A percentile compares a stretch with the other conserved stretches of the same genome.
These are phyloP conservation scores for Biscogniauxia mediterranea DNA, from an alignment of 2,329 filamentous ascomycete genomes.

Conservation along the genomic window DNA sequence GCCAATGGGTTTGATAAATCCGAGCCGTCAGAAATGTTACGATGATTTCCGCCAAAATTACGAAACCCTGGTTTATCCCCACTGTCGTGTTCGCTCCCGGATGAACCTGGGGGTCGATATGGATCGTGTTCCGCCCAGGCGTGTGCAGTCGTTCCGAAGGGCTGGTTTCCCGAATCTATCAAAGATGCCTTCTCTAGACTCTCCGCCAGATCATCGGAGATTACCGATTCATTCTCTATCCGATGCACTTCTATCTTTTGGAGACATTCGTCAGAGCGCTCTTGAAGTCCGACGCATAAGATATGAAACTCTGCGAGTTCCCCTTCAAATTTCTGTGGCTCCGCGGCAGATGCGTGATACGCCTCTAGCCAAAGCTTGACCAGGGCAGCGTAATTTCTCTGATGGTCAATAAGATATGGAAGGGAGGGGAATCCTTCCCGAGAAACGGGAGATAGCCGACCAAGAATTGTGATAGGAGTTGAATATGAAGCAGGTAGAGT, in stretches of 20 bases:
- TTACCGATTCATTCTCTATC: conserved; percentile 35
- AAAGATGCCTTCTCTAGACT: conserved; percentile 45
- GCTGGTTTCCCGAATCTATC: conserved; percentile 36
- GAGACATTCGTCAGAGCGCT: conserved; percentile 51
- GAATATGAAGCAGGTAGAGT: conserved; percentile 81
- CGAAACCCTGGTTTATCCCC: conserved; percentile 21
- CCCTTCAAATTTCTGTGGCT: conserved; percentile 43
- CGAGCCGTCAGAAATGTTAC: conserved; percentile 32
- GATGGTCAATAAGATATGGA: conserved; percentile 88
- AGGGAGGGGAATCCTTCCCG: conserved; percentile 91
- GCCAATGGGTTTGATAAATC: conserved; percentile 33
- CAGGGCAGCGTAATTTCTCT: conserved; percentile 79
- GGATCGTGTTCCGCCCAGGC: conserved; percentile 37
- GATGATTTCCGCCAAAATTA: conserved; percentile 21
- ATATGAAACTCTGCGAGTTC: conserved; percentile 54
- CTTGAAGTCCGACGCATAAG: conserved; percentile 49
- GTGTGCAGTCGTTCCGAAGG: conserved; percentile 34
- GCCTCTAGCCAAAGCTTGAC: conserved; percentile 76
- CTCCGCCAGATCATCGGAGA: conserved; percentile 42
- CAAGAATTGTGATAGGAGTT: conserved; percentile 86
- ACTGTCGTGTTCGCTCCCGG: conserved; percentile 47
- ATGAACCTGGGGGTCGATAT: conserved; percentile 46
- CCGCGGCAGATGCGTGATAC: conserved; percentile 34
- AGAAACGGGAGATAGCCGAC: conserved; percentile 74
- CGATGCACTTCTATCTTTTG: conserved; percentile 48